Evolutionary conservation across 768 basidiomycete genomes (phyloP), one percentile per base, ranked within the genome.

Genomic region (Amanita pseudoporphyria): DNA sequence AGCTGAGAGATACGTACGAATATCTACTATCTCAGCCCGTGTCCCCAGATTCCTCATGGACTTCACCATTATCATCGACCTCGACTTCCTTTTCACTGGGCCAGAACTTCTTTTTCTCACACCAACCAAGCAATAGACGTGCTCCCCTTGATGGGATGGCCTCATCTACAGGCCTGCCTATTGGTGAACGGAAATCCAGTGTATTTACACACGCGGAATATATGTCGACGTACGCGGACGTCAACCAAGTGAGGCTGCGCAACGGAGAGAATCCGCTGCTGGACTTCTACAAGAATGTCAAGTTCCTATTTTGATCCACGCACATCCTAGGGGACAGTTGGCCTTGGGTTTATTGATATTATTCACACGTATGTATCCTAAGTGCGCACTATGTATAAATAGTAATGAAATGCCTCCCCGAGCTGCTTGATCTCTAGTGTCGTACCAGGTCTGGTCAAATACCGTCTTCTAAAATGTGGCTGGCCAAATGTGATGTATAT

Each of bases 181-280:
- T 92, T 47, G 88, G 82, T 47, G 87, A 86, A 65, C 79, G 79
- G 52, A 88, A 81, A 70, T 88, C 81, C 49, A 81, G 73, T 62
- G 87, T 99, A 41, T 90, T 87, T 61, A 82, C 79, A 9, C 95
- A 99, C 60, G 74, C 82, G 33, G 86, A 94, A 63, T 98, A 98
- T 62, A 68, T 97, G 72, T 76, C 78, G 59, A 83, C 84, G 41
- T 98, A 90, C 61, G 92, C 81, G 33, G 82, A 91, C 53, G 60
- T 90, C 30, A 70, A 68, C 52, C 72, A 69, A 63, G 96, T 95
- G 18, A 73, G 72, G 39, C 65, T 92, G 47, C 71, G 69, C 53
- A 93, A 78, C 62, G 90, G 93, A 45, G 88, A 88, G 66, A 94
- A 93, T 62, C 89, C 93, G 6, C 73, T 96, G 74, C 60, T 93